phyloP scores from a whole-genome alignment of 1,139 yeast species.

The Candida pseudoviswanathii region DNA sequence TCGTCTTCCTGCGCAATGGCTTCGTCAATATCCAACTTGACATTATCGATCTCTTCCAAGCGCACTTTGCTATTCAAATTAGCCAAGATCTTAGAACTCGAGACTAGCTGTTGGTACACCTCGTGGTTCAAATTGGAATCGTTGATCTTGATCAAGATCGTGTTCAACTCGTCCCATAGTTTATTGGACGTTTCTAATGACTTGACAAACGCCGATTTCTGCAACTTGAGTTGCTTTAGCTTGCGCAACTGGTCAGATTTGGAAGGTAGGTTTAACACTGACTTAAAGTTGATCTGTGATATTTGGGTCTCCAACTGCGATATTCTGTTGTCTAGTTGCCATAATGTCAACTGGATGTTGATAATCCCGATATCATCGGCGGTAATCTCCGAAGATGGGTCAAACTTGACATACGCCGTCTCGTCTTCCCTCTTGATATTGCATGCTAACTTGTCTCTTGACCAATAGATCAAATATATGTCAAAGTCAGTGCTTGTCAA shows the following conservation, averaged over 20 bases:
- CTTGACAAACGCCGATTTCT: slow-evolving; percentile 24
- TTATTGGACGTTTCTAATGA: slow-evolving; percentile 33
- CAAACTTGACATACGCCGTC: slow-evolving; percentile 27
- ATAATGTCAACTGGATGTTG: slow-evolving; percentile 25
- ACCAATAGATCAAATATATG: slow-evolving; percentile 27
- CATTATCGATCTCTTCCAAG: slow-evolving; percentile 31
- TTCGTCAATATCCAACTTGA: slow-evolving; percentile 45
- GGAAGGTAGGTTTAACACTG: slow-evolving; percentile 12
- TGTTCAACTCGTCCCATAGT: slow-evolving; percentile 38
- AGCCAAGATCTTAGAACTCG: slow-evolving; percentile 36
- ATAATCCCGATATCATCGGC: slow-evolving; percentile 36
- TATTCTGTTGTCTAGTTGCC: slow-evolving; percentile 22
- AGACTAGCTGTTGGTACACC: slow-evolving; percentile 37
- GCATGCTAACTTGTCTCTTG: slow-evolving; percentile 25
- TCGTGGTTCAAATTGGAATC: slow-evolving; percentile 48
- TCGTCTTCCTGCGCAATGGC: slow-evolving; percentile 36
- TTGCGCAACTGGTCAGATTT: slow-evolving; percentile 12
- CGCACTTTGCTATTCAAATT: slow-evolving; percentile 34
- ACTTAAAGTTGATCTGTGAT: slow-evolving; percentile 22
- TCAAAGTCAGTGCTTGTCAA: slow-evolving; percentile 26
- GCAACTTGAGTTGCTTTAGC: slow-evolving; percentile 11
- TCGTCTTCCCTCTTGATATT: slow-evolving; percentile 13
- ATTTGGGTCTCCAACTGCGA: slow-evolving; percentile 25
- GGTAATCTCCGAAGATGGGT: slow-evolving; percentile 17
- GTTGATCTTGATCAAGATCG: slow-evolving; percentile 46